These are phyloP conservation scores for Wickerhamomyces pijperi DNA, from an alignment of 805 yeast genomes.

Conservation along the genomic window DNA sequence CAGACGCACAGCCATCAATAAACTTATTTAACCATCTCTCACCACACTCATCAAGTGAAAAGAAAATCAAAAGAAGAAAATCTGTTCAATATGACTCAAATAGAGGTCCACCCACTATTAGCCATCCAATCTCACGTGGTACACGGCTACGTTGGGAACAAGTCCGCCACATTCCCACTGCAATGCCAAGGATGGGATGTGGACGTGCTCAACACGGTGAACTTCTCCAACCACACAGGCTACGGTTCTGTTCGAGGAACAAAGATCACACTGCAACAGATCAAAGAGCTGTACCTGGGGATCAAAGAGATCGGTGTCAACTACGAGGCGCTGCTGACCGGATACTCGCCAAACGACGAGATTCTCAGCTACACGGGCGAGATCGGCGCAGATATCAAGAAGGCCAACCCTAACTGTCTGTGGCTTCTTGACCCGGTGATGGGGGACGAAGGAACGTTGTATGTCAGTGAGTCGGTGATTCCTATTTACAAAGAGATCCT, in stretches of 20 bases:
- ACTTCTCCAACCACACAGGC: slow-evolving; percentile 64
- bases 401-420: slow-evolving; percentile 21
- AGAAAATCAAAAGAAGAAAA: slow-evolving; percentile 3
- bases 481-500: slow-evolving; percentile 46
- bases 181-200: slow-evolving; percentile 63
- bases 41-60: not conserved
- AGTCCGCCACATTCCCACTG: slow-evolving; percentile 54
- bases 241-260: slow-evolving; percentile 47
- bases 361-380: slow-evolving; percentile 34
- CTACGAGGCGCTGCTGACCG: slow-evolving; percentile 52
- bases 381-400: slow-evolving; percentile 27
- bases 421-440: slow-evolving; percentile 71
- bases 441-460: slow-evolving; percentile 68
- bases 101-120: slow-evolving; percentile 19
- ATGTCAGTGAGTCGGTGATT: slow-evolving; percentile 48
- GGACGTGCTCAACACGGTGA: slow-evolving; percentile 53
- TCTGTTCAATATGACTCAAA: not conserved
- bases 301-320: slow-evolving; percentile 20
- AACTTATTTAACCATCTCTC: too few species aligned
- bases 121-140: slow-evolving; percentile 62
- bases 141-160: slow-evolving; percentile 66
- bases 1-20: too few species aligned
- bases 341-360: slow-evolving; percentile 53
- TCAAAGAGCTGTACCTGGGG: slow-evolving; percentile 29
- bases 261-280: slow-evolving; percentile 27